Base-by-base conservation (phyloP, 129 eudicot species). In the Pseudognaphalium luteoalbum region DNA sequence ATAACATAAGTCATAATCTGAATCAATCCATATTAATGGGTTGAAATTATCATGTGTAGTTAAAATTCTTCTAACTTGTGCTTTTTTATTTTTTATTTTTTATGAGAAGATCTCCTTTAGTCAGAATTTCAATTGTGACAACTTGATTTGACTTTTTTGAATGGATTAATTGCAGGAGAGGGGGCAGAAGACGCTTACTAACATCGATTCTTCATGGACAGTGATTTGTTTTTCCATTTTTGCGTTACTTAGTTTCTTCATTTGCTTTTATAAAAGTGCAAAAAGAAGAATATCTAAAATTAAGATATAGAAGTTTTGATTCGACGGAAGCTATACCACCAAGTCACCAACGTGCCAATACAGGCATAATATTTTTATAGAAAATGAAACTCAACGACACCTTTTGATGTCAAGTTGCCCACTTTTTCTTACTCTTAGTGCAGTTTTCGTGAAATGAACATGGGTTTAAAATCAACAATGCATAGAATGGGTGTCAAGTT, bases 221-320 rank as follows among this genome's bases (percentile, higher is more conserved):
- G 29, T 71, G 20, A n/a, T 76, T 57, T 81, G 71, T 60, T 50
- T 85, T 51, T 59, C 85, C 28, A 16, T 81, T 67, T 70, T 81
- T 54, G 28, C 25, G 22, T 44, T 76, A n/a, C 60, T 85, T 30
- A 69, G 83, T 63, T 58, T 80, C 74, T 81, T 85, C 42, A 14
- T 87, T 74, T 75, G 76, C 75, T 47, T 91, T 44, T 81, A 74
- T 83, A 77, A 75, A 85, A 86, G 82, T 76, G 85, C 89, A 68
- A 89, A 87, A 85, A 80, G 92, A 88, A 89, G 90, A 84, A 81
- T 79, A 76, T 87, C 82, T 29, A 91, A 91, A 82, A 41, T 89
- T 70, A 91, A 91, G 82, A 66, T 91, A 73, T 88, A 82, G 82
- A 39, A 66, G 12, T 82, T 66, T 62, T 78, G 32, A 71, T 66